Conservation (phyloP, 2,329 filamentous ascomycete genomes). For the Alternaria brassicae region DNA sequence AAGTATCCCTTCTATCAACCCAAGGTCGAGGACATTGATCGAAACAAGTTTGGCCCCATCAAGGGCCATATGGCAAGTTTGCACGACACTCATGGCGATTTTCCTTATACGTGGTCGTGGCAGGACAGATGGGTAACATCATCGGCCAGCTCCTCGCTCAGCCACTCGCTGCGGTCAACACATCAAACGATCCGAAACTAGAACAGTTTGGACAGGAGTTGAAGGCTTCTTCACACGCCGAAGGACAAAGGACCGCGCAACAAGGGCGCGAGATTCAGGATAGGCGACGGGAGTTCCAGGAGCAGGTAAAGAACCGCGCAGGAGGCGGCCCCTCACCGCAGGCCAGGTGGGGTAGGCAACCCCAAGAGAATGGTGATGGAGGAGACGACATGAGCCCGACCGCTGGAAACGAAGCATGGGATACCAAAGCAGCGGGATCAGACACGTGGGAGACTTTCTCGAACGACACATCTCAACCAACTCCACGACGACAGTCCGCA, state of each 20-base stretch:
- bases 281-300: constrained; percentile 28
- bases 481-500: constrained; percentile 9
- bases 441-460: constrained; percentile 28
- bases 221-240: constrained; percentile 31
- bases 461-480: constrained; percentile 13
- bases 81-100: constrained; percentile 40
- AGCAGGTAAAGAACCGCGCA: constrained; percentile 27
- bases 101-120: constrained; percentile 33
- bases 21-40: constrained; percentile 48
- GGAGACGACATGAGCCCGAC: constrained; percentile 55
- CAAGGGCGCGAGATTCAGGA: constrained; percentile 28
- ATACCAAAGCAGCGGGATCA: constrained; percentile 10
- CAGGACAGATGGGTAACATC: constrained; percentile 42
- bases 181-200: constrained; percentile 51
- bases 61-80: constrained; percentile 44
- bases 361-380: constrained; percentile 32
- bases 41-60: constrained; percentile 48
- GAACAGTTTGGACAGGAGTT: constrained; percentile 50
- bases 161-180: constrained; percentile 43
- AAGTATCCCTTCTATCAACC: constrained; percentile 55
- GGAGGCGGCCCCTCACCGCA: constrained; percentile 49
- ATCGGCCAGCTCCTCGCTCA: constrained; percentile 45
- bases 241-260: constrained; percentile 18
- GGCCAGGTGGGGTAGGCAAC: constrained; percentile 38
- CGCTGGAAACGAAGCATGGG: constrained; percentile 48